Percentiles rank a stretch among this genome's conserved stretches.
Evolutionary conservation across 768 basidiomycete species (phyloP).

Genomic region (Pisolithus microcarpus): DNA sequence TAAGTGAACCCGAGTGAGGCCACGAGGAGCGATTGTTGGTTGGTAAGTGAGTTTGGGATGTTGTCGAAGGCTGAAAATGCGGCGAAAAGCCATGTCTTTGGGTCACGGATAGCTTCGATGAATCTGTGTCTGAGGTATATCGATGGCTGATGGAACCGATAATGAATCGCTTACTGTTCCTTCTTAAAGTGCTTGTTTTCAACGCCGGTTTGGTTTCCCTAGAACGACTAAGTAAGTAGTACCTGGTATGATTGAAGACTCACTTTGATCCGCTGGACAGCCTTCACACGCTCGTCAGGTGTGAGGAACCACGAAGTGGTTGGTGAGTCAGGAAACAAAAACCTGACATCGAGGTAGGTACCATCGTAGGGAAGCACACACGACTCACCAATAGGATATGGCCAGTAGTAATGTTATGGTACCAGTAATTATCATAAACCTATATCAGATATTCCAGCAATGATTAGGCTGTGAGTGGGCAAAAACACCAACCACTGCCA

Average conservation of each 20-base stretch:
- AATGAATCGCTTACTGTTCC: conserved; percentile 51
- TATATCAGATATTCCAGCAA: conserved; percentile 4
- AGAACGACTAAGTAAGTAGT: not conserved
- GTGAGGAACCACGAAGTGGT: conserved; percentile 73
- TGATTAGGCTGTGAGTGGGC: not conserved
- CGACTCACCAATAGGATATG: conserved; percentile 46
- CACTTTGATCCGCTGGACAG: conserved; percentile 60
- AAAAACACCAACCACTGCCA: conserved; percentile 55
- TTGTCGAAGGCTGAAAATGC: conserved; percentile 56
- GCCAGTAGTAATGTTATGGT: conserved; percentile 47
- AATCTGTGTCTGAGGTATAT: conserved; percentile 34
- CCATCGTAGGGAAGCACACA: not conserved
- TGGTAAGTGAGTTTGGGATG: conserved; percentile 62
- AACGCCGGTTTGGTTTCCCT: conserved; percentile 74
- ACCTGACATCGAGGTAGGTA: conserved; percentile 29
- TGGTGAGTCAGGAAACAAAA: conserved; percentile 69
- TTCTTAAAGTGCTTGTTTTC: conserved; percentile 79
- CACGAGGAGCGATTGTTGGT: conserved; percentile 60
- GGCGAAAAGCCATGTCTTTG: conserved; percentile 74
- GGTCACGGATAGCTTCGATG: conserved; percentile 59
- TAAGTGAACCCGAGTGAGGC: conserved; percentile 57
- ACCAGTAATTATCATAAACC: conserved; percentile 71
- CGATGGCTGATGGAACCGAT: not conserved
- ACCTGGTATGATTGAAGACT: not conserved
- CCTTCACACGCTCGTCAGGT: conserved; percentile 51